These are phyloP conservation scores for Spergularia bocconei DNA, from an alignment of 148 eudicot species.

Conservation along the genomic window DNA sequence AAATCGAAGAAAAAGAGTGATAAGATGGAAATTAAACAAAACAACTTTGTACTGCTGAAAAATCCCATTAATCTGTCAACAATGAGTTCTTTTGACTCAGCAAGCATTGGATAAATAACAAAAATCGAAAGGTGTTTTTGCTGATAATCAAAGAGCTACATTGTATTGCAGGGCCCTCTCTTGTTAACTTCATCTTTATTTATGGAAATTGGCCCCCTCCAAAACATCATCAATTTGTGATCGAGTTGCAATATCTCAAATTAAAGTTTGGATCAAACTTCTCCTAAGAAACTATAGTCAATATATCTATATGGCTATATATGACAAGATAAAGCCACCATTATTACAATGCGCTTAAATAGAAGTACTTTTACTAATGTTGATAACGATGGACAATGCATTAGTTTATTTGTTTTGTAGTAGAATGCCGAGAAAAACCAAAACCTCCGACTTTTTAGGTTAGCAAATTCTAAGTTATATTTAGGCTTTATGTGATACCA, in stretches of 20 bases:
- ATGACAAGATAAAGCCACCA: background rate
- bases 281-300: too few relatives aligned
- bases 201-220: too few relatives aligned
- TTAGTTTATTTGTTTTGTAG: too few relatives aligned
- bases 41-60: background rate
- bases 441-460: too few relatives aligned
- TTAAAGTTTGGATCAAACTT: background rate
- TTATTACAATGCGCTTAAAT: too few relatives aligned
- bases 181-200: constrained; percentile 16
- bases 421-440: too few relatives aligned
- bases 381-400: too few relatives aligned
- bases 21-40: background rate
- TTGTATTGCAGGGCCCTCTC: background rate
- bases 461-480: too few relatives aligned
- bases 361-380: too few relatives aligned
- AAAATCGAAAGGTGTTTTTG: background rate
- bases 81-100: constrained; percentile 27
- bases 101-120: constrained; percentile 9
- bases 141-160: background rate
- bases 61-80: constrained; percentile 22
- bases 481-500: too few relatives aligned
- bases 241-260: background rate
- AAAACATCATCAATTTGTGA: background rate
- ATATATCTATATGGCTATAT: background rate
- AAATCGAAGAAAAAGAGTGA: background rate